phyloP scores from a whole-genome alignment of 2,329 filamentous ascomycete species.

The Botryotinia narcissicola region DNA sequence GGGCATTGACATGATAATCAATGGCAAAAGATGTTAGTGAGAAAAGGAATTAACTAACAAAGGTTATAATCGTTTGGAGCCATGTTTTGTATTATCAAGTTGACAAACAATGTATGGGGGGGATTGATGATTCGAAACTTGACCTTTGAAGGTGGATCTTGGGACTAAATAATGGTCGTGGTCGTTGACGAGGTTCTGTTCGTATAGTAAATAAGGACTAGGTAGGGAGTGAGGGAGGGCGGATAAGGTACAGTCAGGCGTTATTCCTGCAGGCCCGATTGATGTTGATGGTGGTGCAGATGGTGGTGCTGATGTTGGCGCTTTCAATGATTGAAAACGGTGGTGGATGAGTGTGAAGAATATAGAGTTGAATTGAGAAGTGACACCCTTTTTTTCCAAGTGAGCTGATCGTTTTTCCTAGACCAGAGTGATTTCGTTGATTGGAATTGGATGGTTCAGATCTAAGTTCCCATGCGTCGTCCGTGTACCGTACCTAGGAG shows the following conservation, averaged over 20 bases:
- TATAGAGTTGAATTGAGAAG: background rate
- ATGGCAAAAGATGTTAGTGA: background rate
- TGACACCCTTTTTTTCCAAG: background rate
- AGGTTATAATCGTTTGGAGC: slow-evolving; percentile 3
- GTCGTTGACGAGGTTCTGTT: background rate
- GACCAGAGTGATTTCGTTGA: background rate
- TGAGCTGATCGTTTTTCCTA: background rate
- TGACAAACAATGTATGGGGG: background rate
- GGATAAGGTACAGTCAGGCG: background rate
- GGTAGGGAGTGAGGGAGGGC: background rate
- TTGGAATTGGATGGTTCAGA: slow-evolving; percentile 12
- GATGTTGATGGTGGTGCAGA: background rate
- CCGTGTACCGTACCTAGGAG: background rate
- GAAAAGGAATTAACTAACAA: slow-evolving; percentile 5
- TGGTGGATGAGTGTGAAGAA: background rate
- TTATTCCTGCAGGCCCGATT: background rate
- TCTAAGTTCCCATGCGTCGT: background rate
- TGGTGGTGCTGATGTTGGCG: background rate
- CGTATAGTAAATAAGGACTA: background rate
- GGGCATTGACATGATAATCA: background rate
- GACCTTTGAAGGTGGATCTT: background rate
- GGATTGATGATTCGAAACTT: background rate
- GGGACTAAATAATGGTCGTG: background rate
- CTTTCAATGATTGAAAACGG: background rate
- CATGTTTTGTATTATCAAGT: slow-evolving; percentile 2